phyloP scores from a whole-genome alignment of 2,329 filamentous ascomycete genomes.

The Xylariaceae sp. region DNA sequence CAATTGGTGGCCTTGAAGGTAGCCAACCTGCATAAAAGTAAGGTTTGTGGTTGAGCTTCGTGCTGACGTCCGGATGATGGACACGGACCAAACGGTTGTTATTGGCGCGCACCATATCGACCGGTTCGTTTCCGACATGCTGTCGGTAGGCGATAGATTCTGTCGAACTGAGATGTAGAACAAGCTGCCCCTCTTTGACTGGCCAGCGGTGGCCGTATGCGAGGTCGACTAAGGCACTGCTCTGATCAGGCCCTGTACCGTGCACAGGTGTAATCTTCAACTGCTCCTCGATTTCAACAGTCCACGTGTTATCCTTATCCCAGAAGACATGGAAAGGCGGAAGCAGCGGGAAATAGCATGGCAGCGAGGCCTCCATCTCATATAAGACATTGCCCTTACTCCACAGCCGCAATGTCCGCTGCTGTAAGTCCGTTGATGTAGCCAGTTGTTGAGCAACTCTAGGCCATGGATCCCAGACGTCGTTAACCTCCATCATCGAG shows the following conservation, averaged over 20 bases:
- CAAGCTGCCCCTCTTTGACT: slow-evolving; percentile 30
- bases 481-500: slow-evolving; percentile 27
- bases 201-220: slow-evolving; percentile 41
- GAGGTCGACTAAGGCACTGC: slow-evolving; percentile 35
- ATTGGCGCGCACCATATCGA: slow-evolving; percentile 16
- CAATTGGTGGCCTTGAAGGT: slow-evolving; percentile 33
- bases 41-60: slow-evolving; percentile 27
- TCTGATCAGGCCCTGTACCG: slow-evolving; percentile 31
- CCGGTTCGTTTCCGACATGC: slow-evolving; percentile 10
- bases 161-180: slow-evolving; percentile 33
- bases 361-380: slow-evolving; percentile 37
- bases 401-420: slow-evolving; percentile 25
- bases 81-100: slow-evolving; percentile 34
- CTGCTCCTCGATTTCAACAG: slow-evolving; percentile 22
- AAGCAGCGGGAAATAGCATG: slow-evolving; percentile 31
- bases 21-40: slow-evolving; percentile 36
- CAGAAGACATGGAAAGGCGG: slow-evolving; percentile 32
- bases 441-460: slow-evolving; percentile 36
- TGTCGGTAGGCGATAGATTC: slow-evolving; percentile 15
- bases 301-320: slow-evolving; percentile 29
- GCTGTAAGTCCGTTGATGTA: slow-evolving; percentile 22
- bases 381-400: slow-evolving; percentile 26
- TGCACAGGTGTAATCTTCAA: slow-evolving; percentile 3
- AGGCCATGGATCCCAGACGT: slow-evolving; percentile 40
- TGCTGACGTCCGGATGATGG: no score